A percentile compares a stretch with the other conserved stretches of the same genome.
Evolutionary conservation across 352 stramenopile genomes (phyloP).

Genomic region (Phytophthora citricola): DNA sequence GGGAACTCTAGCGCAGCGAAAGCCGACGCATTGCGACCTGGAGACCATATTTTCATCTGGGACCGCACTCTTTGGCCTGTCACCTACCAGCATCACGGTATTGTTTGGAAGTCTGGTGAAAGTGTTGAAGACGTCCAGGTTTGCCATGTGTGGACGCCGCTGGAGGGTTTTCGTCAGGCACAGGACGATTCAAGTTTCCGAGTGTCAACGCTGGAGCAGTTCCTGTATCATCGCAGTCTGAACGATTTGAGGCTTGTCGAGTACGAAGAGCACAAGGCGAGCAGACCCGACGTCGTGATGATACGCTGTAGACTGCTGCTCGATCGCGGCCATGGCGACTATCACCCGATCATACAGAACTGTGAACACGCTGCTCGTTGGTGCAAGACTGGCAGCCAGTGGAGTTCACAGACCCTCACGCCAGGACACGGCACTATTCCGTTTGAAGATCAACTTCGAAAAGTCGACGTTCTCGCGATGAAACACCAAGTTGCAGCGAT

Average conservation of each 20-base stretch:
- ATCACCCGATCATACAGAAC: constrained; percentile 72
- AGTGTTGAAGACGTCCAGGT: constrained; percentile 40
- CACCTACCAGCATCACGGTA: constrained; percentile 76
- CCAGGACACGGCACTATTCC: constrained; percentile 45
- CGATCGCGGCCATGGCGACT: constrained; percentile 54
- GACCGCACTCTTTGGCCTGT: constrained; percentile 70
- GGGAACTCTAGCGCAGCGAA: constrained; percentile 63
- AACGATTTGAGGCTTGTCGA: constrained; percentile 52
- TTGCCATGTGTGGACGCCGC: constrained; percentile 65
- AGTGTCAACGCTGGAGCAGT: constrained; percentile 62
- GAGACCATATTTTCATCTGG: constrained; percentile 77
- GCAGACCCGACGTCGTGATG: constrained; percentile 60
- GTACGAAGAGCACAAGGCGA: constrained; percentile 53
- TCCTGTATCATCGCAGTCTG: constrained; percentile 54
- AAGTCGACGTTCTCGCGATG: constrained; percentile 51
- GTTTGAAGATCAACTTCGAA: constrained; percentile 52
- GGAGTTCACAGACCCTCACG: constrained; percentile 58
- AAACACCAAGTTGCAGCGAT: constrained; percentile 53
- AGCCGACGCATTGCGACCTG: constrained; percentile 52
- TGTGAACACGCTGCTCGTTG: constrained; percentile 64
- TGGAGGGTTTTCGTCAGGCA: constrained; percentile 48
- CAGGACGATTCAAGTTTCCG: constrained; percentile 64
- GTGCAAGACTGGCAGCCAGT: constrained; percentile 58
- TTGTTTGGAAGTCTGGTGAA: constrained; percentile 61
- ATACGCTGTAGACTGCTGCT: constrained; percentile 64